Evolutionary conservation across 1,284 basidiomycete species (phyloP).

Genomic region (Cutaneotrichosporon sp.): DNA sequence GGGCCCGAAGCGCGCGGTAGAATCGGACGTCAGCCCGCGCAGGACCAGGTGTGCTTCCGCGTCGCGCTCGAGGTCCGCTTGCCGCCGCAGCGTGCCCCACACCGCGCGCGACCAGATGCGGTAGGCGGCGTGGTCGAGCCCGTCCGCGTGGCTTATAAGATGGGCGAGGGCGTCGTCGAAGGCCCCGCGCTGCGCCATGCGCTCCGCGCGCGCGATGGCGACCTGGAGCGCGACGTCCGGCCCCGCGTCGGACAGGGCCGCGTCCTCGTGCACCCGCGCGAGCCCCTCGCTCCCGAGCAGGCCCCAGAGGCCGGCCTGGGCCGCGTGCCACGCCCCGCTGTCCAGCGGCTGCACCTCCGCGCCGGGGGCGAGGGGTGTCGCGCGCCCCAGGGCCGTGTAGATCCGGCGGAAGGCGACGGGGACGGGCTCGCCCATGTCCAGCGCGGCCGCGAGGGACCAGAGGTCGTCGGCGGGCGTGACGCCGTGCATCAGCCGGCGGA

Average conservation of each 20-base stretch:
- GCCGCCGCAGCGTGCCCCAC: conserved; percentile 39
- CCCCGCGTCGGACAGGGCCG: conserved; percentile 12
- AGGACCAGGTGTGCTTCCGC: conserved; percentile 23
- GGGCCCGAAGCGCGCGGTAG: conserved; percentile 24
- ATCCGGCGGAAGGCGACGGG: conserved; percentile 44
- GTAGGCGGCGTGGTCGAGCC: conserved; percentile 36
- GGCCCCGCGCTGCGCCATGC: conserved; percentile 28
- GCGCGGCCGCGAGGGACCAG: conserved; percentile 45
- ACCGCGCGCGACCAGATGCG: conserved; percentile 40
- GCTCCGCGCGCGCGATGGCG: conserved; percentile 17
- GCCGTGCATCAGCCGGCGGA: conserved; percentile 27
- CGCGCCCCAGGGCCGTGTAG: conserved; percentile 32
- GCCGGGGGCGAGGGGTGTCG: not conserved
- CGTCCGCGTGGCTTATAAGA: conserved; percentile 32
- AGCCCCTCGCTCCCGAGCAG: conserved; percentile 37
- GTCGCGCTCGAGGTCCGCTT: conserved; percentile 29
- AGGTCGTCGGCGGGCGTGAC: conserved; percentile 46
- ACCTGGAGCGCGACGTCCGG: conserved; percentile 15
- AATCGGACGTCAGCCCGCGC: conserved; percentile 22
- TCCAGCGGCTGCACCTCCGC: conserved; percentile 26
- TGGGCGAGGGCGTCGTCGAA: conserved; percentile 38
- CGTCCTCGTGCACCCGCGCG: conserved; percentile 34
- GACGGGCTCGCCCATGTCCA: conserved; percentile 50
- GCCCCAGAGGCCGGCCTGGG: conserved; percentile 42
- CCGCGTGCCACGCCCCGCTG: conserved; percentile 40